A percentile compares a stretch with the other conserved stretches of the same genome.
Conservation (phyloP, 306 rosid species). For the Urtica urens region DNA sequence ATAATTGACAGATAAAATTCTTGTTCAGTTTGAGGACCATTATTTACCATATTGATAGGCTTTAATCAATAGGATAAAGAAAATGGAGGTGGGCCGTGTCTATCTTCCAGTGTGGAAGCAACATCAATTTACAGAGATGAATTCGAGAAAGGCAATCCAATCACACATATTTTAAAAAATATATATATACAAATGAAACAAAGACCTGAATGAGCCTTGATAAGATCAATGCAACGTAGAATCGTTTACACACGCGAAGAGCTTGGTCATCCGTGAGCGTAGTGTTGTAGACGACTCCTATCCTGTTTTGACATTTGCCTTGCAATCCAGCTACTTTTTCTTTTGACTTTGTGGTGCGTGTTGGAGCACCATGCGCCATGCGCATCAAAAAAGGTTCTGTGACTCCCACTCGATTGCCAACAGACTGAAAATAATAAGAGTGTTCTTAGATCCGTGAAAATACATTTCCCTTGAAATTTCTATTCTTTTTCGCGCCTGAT, state of each 20-base stretch:
- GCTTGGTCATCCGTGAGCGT: slow-evolving; percentile 55
- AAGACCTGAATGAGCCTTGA: slow-evolving; percentile 87
- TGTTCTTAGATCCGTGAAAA: too few species aligned
- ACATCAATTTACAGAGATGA: too few species aligned
- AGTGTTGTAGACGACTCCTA: slow-evolving; percentile 24
- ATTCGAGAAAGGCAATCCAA: too few species aligned
- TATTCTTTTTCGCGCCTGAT: too few species aligned
- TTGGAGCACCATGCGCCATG: slow-evolving; percentile 93
- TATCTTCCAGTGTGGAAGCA: too few species aligned
- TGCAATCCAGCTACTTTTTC: slow-evolving; percentile 27
- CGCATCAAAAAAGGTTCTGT: slow-evolving; percentile 87
- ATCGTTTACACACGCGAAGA: slow-evolving; percentile 79
- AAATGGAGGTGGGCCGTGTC: too few species aligned
- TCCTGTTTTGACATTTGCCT: slow-evolving; percentile 31
- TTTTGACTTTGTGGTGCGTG: slow-evolving; percentile 43
- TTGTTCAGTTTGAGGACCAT: slow-evolving; percentile 3
- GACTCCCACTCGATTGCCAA: slow-evolving; percentile 88
- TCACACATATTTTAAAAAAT: neutral
- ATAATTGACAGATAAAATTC: slow-evolving; percentile 6
- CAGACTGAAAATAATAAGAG: slow-evolving; percentile 58
- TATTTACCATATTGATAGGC: slow-evolving; percentile 2
- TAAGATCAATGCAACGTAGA: slow-evolving; percentile 88
- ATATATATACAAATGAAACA: slow-evolving; percentile 5
- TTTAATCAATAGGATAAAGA: too few species aligned
- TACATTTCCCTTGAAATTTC: too few species aligned